These are phyloP conservation scores for Strobilomyces echinocephalus DNA, from an alignment of 768 basidiomycete genomes.

Conservation along the genomic window DNA sequence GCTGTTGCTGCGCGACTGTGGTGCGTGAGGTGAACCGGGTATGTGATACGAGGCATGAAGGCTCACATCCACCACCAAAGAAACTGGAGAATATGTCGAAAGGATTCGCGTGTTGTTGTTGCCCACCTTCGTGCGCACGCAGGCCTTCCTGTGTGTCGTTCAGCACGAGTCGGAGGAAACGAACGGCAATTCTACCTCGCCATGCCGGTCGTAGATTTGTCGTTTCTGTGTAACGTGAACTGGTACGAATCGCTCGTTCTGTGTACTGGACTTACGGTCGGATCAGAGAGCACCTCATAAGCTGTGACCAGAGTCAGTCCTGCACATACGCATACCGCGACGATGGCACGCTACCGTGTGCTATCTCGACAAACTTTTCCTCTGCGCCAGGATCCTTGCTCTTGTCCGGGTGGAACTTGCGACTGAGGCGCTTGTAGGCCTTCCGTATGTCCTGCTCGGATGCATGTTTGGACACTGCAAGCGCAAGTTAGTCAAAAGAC, in stretches of 20 bases:
- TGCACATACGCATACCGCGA: background rate
- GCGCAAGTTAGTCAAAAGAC: conserved; percentile 21
- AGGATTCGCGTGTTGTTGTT: conserved; percentile 70
- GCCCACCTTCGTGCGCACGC: conserved; percentile 87
- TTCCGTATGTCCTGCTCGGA: conserved; percentile 86
- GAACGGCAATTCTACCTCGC: conserved; percentile 52
- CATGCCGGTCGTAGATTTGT: conserved; percentile 89
- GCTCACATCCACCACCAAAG: conserved; percentile 79
- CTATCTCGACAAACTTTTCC: conserved; percentile 85
- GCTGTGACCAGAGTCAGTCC: conserved; percentile 41
- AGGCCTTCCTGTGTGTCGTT: conserved; percentile 66
- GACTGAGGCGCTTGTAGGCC: conserved; percentile 86
- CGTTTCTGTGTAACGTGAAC: conserved; percentile 59
- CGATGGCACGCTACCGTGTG: conserved; percentile 59
- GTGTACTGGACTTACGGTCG: conserved; percentile 46
- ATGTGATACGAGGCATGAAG: background rate
- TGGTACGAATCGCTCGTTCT: background rate
- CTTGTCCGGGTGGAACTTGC: conserved; percentile 93
- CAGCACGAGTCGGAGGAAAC: background rate
- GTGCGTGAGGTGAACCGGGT: background rate
- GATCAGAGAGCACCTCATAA: conserved; percentile 91
- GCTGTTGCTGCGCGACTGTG: conserved; percentile 41
- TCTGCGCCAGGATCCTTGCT: conserved; percentile 82
- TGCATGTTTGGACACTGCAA: conserved; percentile 64
- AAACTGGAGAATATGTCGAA: conserved; percentile 93